These are phyloP conservation scores for Rhizoclosmatium sp. DNA, from an alignment of 192 early-diverging fungal genomes.

Conservation along the genomic window DNA sequence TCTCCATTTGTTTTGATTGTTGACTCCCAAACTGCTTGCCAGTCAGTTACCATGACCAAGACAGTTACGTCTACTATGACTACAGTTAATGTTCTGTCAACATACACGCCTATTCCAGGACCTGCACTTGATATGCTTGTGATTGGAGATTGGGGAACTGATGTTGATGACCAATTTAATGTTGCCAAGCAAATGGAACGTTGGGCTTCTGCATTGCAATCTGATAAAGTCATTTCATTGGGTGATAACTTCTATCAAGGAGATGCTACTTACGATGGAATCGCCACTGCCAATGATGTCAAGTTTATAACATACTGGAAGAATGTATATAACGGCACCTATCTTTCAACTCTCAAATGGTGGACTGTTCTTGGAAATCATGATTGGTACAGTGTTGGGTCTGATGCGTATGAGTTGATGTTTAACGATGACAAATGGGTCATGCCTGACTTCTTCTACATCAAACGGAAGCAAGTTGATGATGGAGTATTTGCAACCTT, in stretches of 20 bases:
- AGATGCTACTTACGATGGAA: conserved; percentile 3
- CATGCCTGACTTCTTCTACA: conserved; percentile 29
- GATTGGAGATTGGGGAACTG: neutral
- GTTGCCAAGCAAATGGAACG: neutral
- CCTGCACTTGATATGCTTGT: neutral
- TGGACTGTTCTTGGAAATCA: conserved; percentile 26
- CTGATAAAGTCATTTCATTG: conserved; percentile 5
- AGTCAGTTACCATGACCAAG: no score
- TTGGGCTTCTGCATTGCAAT: neutral
- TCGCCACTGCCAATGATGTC: neutral
- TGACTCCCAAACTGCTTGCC: no score
- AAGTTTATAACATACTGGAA: conserved; percentile 7
- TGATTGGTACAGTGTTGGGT: conserved; percentile 25
- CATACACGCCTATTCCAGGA: no score
- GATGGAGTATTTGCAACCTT: conserved; percentile 14
- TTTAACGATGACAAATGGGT: conserved; percentile 12
- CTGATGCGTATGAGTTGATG: neutral
- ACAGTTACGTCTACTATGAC: no score
- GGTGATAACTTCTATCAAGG: conserved; percentile 33
- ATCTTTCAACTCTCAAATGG: conserved; percentile 15
- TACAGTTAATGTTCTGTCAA: no score
- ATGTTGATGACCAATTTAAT: neutral
- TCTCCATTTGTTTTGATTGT: no score
- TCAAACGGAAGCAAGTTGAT: neutral
- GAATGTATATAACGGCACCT: neutral